Evolutionary conservation across 2,329 filamentous ascomycete genomes (phyloP), one percentile per base, ranked within the genome.

Genomic region (Claviceps monticola): DNA sequence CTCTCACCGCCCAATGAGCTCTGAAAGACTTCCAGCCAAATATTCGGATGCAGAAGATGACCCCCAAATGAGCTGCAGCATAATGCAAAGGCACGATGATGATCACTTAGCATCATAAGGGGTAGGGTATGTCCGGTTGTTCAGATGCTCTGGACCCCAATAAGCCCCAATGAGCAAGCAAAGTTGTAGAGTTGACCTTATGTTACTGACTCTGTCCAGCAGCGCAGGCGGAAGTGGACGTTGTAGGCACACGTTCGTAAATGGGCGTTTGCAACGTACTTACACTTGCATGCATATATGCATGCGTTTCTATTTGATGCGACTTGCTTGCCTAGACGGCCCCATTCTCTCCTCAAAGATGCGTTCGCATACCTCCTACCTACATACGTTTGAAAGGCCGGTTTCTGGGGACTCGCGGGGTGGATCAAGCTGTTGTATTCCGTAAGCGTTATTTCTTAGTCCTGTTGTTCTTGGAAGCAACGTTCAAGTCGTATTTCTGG

Each of bases 31-130:
- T 11, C 41, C 41, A 26, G 48, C 34, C 17, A 37, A 45, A 38
- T 17, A 42, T 17, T 36, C 11, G 19, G 21, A 2, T 26, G 44
- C 39, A 29, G 36, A 42, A n/a, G 37, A 11, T 49, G 36, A 34
- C n/a, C 19, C 43, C 39, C 11, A 47, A 47, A 54, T 19, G 39
- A 44, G 52, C 52, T 46, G 17, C 14, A 26, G 49, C 52, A 51
- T 53, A 16, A 51, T 51, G 46, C 34, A 51, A 26, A 54, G 50
- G 50, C 26, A 49, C 49, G 46, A 51, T 50, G 46, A 49, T 52
- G 43, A 49, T 51, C 39, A 17, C 46, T 43, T 51, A 38, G 37
- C 52, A 52, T 54, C 52, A 51, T 52, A 47, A 37, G 44, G 41
- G 38, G 48, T 45, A 41, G 43, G 45, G 23, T 44, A 17, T 13